These are phyloP conservation scores for Brassica carinata DNA, from an alignment of 345 rosid species.

Conservation along the genomic window DNA sequence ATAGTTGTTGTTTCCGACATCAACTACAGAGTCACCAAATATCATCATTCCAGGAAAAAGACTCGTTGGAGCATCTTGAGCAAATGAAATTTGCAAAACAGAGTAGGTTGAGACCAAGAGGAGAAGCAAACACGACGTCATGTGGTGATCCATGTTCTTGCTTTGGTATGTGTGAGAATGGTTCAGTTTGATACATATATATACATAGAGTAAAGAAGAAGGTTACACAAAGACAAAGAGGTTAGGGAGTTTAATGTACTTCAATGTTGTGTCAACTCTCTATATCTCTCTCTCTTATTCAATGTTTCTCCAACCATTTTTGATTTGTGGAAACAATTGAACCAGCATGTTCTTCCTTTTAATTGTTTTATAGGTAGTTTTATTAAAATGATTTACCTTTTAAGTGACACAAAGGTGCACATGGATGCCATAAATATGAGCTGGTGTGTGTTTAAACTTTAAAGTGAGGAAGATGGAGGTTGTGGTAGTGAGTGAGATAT, in stretches of 20 bases:
- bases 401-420: slow-evolving; percentile 22
- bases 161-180: slow-evolving; percentile 31
- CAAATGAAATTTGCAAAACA: slow-evolving; percentile 11
- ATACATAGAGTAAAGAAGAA: neutral
- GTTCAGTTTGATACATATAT: slow-evolving; percentile 15
- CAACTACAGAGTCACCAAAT: slow-evolving; percentile 89
- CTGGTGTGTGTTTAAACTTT: slow-evolving; percentile 34
- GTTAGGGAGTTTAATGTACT: slow-evolving; percentile 19
- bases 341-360: slow-evolving; percentile 30
- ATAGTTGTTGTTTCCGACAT: slow-evolving; percentile 92
- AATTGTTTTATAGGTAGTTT: neutral
- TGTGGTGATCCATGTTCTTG: slow-evolving; percentile 25
- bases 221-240: slow-evolving; percentile 13
- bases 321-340: slow-evolving; percentile 16
- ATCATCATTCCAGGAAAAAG: slow-evolving; percentile 74
- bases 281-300: slow-evolving; percentile 26
- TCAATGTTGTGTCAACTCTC: slow-evolving; percentile 24
- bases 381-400: slow-evolving; percentile 5
- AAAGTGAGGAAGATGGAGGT: slow-evolving; percentile 43
- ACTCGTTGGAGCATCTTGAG: slow-evolving; percentile 47
- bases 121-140: slow-evolving; percentile 19
- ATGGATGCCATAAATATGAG: slow-evolving; percentile 36
- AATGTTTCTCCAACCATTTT: slow-evolving; percentile 26
- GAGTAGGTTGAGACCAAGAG: neutral
- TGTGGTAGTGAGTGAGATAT: slow-evolving; percentile 34